Conservation (phyloP, 352 stramenopile genomes). For the Globisporangium splendens region DNA sequence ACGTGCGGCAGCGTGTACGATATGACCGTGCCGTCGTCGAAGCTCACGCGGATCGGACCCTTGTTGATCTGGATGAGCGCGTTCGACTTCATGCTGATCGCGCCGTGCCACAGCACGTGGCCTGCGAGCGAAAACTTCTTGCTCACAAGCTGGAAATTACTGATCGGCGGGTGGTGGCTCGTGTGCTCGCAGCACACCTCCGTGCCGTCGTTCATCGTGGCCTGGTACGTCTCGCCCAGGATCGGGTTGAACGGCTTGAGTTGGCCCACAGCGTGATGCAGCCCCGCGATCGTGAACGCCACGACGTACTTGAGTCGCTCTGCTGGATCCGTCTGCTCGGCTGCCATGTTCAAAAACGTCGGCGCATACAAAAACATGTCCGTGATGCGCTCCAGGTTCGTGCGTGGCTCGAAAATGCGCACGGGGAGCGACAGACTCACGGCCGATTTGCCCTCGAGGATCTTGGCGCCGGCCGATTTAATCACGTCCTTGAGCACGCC, state of each 20-base stretch:
- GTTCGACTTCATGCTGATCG: conserved; percentile 86
- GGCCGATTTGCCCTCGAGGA: conserved; percentile 62
- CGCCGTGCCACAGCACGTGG: conserved; percentile 70
- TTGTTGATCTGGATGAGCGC: conserved; percentile 77
- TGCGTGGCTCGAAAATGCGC: conserved; percentile 82
- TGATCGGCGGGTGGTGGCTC: conserved; percentile 83
- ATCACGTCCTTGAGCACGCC: conserved; percentile 86
- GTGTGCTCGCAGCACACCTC: conserved; percentile 82
- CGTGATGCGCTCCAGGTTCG: conserved; percentile 74
- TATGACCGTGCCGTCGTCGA: conserved; percentile 63
- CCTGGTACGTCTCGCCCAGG: conserved; percentile 77
- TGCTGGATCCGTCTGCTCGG: conserved; percentile 53
- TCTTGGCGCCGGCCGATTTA: conserved; percentile 66
- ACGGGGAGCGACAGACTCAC: conserved; percentile 84
- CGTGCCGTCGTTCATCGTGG: conserved; percentile 69
- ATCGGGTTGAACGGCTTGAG: conserved; percentile 88
- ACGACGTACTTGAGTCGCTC: conserved; percentile 84
- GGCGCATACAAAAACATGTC: conserved; percentile 81
- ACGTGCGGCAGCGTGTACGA: conserved; percentile 72
- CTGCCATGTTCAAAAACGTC: conserved; percentile 65
- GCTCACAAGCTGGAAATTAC: conserved; percentile 75
- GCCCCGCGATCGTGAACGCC: conserved; percentile 65
- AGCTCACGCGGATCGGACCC: conserved; percentile 67
- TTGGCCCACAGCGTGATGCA: conserved; percentile 79
- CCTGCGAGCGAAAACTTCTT: conserved; percentile 72